Evolutionary conservation across 176 grass and related monocot species (phyloP).

Genomic region (Carex kokanica): DNA sequence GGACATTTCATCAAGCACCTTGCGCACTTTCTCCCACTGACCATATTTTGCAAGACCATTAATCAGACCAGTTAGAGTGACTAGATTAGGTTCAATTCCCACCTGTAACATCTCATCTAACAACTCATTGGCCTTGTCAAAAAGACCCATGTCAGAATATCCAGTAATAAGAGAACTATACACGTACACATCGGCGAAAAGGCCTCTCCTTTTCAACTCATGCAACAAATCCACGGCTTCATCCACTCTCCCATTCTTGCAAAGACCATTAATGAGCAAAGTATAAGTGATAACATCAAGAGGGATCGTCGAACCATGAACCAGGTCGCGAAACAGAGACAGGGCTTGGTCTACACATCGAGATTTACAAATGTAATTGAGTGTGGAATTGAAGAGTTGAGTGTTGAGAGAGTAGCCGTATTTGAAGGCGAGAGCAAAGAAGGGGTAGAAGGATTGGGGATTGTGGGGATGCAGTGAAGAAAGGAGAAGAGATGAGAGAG

Average conservation of each 20-base stretch:
- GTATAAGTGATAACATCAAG: constrained; percentile 35
- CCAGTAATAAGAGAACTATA: constrained; percentile 29
- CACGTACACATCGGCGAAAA: constrained; percentile 21
- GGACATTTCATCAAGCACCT: constrained; percentile 20
- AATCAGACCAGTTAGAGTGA: constrained; percentile 17
- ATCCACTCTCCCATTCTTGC: constrained; percentile 28
- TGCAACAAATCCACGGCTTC: constrained; percentile 21
- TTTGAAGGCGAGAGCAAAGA: constrained; percentile 34
- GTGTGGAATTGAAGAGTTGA: constrained; percentile 17
- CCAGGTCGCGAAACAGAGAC: constrained; percentile 29
- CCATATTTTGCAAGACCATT: constrained; percentile 27
- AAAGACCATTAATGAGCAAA: constrained; percentile 29
- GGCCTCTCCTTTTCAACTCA: constrained; percentile 16
- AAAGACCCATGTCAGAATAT: constrained; percentile 23
- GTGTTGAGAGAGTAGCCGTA: constrained; percentile 22
- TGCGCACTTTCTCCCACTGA: background rate
- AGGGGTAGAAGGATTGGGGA: constrained; percentile 5
- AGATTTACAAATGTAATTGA: constrained; percentile 27
- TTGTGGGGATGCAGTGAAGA: constrained; percentile 8
- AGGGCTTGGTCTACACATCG: constrained; percentile 22
- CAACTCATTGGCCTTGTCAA: constrained; percentile 31
- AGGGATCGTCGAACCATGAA: constrained; percentile 12
- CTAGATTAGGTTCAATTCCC: background rate
- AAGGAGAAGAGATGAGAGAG: constrained; percentile 17
- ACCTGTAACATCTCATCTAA: constrained; percentile 26